Evolutionary conservation across 2,329 filamentous ascomycete species (phyloP), one percentile per base, ranked within the genome.

Genomic region (Fusarium albidum): DNA sequence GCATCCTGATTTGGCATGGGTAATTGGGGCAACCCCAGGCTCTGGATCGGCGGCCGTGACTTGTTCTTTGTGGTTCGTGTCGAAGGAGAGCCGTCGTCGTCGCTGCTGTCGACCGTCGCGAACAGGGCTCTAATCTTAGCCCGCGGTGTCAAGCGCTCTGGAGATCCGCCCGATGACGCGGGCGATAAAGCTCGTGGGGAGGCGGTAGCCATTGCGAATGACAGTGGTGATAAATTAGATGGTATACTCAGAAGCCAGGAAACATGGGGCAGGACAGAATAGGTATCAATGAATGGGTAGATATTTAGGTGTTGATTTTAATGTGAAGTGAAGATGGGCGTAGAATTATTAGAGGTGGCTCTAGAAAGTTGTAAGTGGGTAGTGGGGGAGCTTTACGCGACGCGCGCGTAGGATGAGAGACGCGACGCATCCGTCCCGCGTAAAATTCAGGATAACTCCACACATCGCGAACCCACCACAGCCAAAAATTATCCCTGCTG

Each of bases 101-200:
- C 81, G 54, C 78, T 79, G 53, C 71, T 77, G 34, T 81, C 78
- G 10, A 84, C 70, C 1, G 75, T 71, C 25, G 78, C 83, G 21
- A 86, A 67, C 44, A 85, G 69, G 15, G 82, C 81, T 60, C 73
- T 76, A 42, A 86, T 76, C 61, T 85, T 87, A 15, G 84, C 80
- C 33, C 73, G 75, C 6, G 83, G 83, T 10, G 83, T 73, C 42
- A 81, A 75, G 35, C 73, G 77, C 50, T 77, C 72, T 38, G 79
- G 74, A 33, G 72, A 72, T 40, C 74, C 76, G 55, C 70, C 74
- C 61, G 73, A 70, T 45, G 71, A 76, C 21, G 69, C 69, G 33
- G 77, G 77, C 35, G 80, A 79, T n/a, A 77, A 71, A 46, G 78
- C 73, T 65, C 74, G 72, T 54, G 76, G 71, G 29, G 80, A 79